Evolutionary conservation across 805 yeast genomes (phyloP).

Genomic region (Hanseniaspora lachancei): DNA sequence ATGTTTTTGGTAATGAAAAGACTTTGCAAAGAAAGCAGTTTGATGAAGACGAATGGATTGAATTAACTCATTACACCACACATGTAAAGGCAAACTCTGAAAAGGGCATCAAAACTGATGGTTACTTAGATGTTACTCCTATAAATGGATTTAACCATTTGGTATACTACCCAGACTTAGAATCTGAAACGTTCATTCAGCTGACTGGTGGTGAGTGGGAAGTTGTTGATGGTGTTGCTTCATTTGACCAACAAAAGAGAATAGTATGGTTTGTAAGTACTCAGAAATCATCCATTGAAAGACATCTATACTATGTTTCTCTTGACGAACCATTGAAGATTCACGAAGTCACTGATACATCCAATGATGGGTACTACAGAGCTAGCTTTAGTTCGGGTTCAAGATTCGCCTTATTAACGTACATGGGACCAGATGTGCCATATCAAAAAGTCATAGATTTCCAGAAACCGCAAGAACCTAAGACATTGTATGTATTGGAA

Average conservation of each 20-base stretch:
- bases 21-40: constrained; percentile 33
- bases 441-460: constrained; percentile 58
- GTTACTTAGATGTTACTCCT: constrained; percentile 70
- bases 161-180: constrained; percentile 70
- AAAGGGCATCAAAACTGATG: constrained; percentile 38
- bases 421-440: constrained; percentile 71
- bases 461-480: constrained; percentile 26
- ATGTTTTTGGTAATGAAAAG: constrained; percentile 26
- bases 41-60: constrained; percentile 60
- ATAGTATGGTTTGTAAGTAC: constrained; percentile 57
- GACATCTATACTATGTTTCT: constrained; percentile 65
- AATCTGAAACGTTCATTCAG: constrained; percentile 38
- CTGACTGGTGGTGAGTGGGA: constrained; percentile 82
- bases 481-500: constrained; percentile 27
- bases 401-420: constrained; percentile 54
- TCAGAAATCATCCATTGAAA: constrained; percentile 61
- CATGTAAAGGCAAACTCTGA: constrained; percentile 40
- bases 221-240: constrained; percentile 60
- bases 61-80: constrained; percentile 51
- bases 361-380: constrained; percentile 49
- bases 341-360: constrained; percentile 36
- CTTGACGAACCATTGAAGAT: constrained; percentile 34
- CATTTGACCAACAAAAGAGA: constrained; percentile 41
- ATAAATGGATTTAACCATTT: constrained; percentile 57
- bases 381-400: constrained; percentile 72